Conservation (phyloP, 257 asterid genomes). For the Lycium ferocissimum region DNA sequence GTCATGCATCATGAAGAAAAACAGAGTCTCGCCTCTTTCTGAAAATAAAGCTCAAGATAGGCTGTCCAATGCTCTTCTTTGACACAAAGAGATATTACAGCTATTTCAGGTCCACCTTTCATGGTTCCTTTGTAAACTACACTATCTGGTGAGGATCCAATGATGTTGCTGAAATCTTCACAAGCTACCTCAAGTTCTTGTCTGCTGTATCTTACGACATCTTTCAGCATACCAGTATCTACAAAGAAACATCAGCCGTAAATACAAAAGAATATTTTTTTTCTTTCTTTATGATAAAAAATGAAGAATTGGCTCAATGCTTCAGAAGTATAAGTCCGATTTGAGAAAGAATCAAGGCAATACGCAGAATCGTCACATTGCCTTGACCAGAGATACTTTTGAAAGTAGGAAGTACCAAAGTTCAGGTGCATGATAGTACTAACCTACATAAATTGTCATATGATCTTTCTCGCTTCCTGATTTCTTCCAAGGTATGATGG, state of each 20-base stretch:
- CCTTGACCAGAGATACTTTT: not conserved
- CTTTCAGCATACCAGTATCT: slow-evolving; percentile 80
- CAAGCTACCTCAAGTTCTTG: slow-evolving; percentile 96
- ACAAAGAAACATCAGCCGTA: slow-evolving; percentile 27
- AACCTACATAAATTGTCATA: slow-evolving; percentile 72
- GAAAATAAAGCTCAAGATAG: slow-evolving; percentile 88
- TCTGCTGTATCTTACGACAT: slow-evolving; percentile 67
- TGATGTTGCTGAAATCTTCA: slow-evolving; percentile 98
- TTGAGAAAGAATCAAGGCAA: not conserved
- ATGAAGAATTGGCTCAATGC: not conserved
- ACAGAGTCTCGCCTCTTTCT: slow-evolving; percentile 66
- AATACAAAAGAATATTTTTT: not conserved
- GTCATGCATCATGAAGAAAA: not conserved
- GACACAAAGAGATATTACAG: slow-evolving; percentile 80
- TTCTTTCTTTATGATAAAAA: no score
- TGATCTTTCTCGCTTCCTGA: slow-evolving; percentile 72
- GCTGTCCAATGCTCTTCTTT: slow-evolving; percentile 90
- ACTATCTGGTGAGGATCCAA: slow-evolving; percentile 85
- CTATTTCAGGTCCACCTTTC: slow-evolving; percentile 87
- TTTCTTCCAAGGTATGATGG: slow-evolving; percentile 88
- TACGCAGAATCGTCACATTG: no score
- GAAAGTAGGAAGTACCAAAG: not conserved
- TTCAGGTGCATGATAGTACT: slow-evolving; percentile 32
- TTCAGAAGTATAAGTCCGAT: not conserved
- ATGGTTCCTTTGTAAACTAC: slow-evolving; percentile 82